Percentiles rank a stretch among this genome's conserved stretches.
Conservation (phyloP, 1,284 basidiomycete species). For the Apiotrichum sp. region DNA sequence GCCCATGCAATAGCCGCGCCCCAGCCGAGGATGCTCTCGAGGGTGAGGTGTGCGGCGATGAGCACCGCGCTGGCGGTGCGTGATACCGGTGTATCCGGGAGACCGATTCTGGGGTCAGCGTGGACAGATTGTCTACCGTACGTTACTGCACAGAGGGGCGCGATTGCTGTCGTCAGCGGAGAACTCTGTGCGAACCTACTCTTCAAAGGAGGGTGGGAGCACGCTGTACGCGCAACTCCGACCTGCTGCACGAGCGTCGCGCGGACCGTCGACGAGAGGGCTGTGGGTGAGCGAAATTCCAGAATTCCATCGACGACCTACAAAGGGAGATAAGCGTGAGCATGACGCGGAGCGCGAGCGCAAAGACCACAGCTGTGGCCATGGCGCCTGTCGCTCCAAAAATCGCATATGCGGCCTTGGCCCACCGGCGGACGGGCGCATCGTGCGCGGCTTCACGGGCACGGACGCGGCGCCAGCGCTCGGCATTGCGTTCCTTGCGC, state of each 20-base stretch:
- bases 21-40: conserved; percentile 12
- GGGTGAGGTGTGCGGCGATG: conserved; percentile 1
- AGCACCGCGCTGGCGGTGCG: neutral
- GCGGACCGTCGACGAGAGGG: neutral
- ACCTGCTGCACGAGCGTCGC: neutral
- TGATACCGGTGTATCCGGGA: neutral
- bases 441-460: conserved; percentile 20
- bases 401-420: conserved; percentile 4
- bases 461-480: conserved; percentile 17
- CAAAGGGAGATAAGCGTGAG: conserved; percentile 9
- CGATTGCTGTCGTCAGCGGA: neutral
- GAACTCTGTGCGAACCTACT: neutral
- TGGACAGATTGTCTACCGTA: neutral
- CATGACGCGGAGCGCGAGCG: conserved; percentile 7
- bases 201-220: conserved; percentile 4
- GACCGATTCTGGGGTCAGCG: neutral
- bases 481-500: conserved; percentile 12
- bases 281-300: neutral
- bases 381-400: conserved; percentile 4
- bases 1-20: conserved; percentile 13
- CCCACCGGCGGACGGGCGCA: conserved; percentile 14
- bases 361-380: neutral
- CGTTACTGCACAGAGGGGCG: conserved; percentile 3
- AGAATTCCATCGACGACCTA: neutral
- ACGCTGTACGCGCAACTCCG: neutral